These are phyloP conservation scores for Chalaropsis thielavioides DNA, from an alignment of 2,329 filamentous ascomycete species.

Conservation along the genomic window DNA sequence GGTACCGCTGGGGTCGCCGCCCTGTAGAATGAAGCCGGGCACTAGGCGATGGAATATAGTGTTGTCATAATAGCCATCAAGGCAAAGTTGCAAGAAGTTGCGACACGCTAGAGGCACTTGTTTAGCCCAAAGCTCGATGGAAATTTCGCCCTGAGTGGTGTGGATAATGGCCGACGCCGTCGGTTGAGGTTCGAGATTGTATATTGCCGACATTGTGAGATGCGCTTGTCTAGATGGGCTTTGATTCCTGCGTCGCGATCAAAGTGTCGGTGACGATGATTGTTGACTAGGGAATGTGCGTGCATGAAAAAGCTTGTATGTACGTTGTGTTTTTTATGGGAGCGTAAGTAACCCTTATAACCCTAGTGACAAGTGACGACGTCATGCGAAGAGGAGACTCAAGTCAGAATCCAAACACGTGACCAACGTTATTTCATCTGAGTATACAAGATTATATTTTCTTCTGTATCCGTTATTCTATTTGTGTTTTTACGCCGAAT, in stretches of 20 bases:
- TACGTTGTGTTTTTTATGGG: neutral
- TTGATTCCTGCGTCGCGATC: too few relatives aligned
- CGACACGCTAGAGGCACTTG: conserved; percentile 83
- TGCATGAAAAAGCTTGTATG: conserved; percentile 5
- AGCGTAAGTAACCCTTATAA: neutral
- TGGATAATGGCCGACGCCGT: conserved; percentile 84
- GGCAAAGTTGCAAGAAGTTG: conserved; percentile 88
- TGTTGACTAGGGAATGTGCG: neutral
- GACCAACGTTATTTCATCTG: neutral
- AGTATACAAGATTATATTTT: neutral
- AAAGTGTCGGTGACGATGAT: too few relatives aligned
- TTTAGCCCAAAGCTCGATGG: conserved; percentile 86
- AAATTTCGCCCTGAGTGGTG: conserved; percentile 78
- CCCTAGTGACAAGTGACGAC: neutral
- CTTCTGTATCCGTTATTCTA: neutral
- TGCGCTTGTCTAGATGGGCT: neutral
- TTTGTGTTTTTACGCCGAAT: neutral
- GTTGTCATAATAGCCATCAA: conserved; percentile 89
- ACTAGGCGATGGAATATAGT: conserved; percentile 91
- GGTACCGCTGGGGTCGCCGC: conserved; percentile 85
- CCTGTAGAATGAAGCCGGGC: conserved; percentile 84
- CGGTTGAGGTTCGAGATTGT: conserved; percentile 82
- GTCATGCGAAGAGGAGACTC: neutral
- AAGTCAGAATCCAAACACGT: too few relatives aligned
- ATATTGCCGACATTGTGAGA: conserved; percentile 62